A percentile compares a stretch with the other conserved stretches of the same genome.
Evolutionary conservation across 2,329 filamentous ascomycete genomes (phyloP).

Genomic region (Esteya vermicola): DNA sequence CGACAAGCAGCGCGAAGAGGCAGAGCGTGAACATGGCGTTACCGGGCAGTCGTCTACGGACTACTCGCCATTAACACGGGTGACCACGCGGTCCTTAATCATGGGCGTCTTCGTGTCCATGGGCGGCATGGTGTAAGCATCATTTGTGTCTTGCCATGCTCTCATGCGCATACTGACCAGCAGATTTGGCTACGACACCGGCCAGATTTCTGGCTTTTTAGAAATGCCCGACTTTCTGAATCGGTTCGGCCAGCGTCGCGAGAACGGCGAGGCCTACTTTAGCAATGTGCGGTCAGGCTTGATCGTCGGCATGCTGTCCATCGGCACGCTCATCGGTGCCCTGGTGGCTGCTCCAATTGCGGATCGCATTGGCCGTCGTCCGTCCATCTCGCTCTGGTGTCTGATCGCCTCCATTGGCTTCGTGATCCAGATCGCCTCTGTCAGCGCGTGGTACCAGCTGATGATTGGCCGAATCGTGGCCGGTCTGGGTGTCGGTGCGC

Average conservation of each 20-base stretch:
- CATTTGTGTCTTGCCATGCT: background rate
- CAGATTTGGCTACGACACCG: slow-evolving; percentile 44
- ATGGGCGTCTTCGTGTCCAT: slow-evolving; percentile 10
- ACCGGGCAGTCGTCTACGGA: background rate
- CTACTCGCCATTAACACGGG: slow-evolving; percentile 7
- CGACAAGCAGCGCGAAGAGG: background rate
- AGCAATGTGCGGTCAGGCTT: slow-evolving; percentile 30
- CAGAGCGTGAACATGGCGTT: background rate
- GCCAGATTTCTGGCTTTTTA: slow-evolving; percentile 39
- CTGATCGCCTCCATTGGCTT: slow-evolving; percentile 49
- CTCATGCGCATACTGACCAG: background rate
- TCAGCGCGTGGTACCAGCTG: slow-evolving; percentile 43
- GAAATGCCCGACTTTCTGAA: slow-evolving; percentile 37
- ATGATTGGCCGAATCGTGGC: slow-evolving; percentile 50
- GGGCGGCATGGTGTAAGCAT: slow-evolving; percentile 8
- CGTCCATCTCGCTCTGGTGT: slow-evolving; percentile 37
- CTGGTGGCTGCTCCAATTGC: slow-evolving; percentile 38
- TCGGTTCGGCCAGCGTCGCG: slow-evolving; percentile 36
- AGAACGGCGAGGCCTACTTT: slow-evolving; percentile 24
- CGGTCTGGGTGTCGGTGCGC: slow-evolving; percentile 52
- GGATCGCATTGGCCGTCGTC: slow-evolving; percentile 42
- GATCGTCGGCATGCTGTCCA: slow-evolving; percentile 41
- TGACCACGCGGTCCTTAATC: slow-evolving; percentile 5
- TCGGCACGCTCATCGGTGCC: slow-evolving; percentile 40
- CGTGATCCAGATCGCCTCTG: slow-evolving; percentile 49